Conservation (phyloP, 129 eudicot genomes). For the Centella asiatica region DNA sequence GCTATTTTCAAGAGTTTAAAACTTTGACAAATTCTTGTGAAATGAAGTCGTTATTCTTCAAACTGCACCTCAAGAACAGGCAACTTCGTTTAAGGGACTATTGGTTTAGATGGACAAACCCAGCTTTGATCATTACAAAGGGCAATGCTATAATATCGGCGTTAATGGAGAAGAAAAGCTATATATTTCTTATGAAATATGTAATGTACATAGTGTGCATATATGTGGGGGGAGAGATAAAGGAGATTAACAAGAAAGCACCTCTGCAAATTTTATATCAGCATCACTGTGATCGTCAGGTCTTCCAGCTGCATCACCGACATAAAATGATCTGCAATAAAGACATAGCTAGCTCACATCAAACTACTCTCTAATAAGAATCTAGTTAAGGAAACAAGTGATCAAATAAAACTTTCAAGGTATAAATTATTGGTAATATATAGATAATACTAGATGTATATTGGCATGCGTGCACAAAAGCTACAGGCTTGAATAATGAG, state of each 20-base stretch:
- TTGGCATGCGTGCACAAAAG: background rate
- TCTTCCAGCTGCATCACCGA: slow-evolving; percentile 99
- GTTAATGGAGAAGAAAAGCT: too few species aligned
- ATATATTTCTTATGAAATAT: too few species aligned
- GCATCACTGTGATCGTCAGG: slow-evolving; percentile 82
- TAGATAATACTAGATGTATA: background rate
- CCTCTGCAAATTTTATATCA: slow-evolving; percentile 87
- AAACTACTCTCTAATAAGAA: background rate
- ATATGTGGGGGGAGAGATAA: background rate
- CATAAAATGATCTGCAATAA: slow-evolving; percentile 69
- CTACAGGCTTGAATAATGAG: background rate
- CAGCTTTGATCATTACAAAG: too few species aligned
- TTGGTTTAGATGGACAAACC: too few species aligned
- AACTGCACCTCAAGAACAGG: too few species aligned
- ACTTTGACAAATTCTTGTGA: too few species aligned
- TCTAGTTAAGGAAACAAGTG: background rate
- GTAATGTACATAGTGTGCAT: background rate
- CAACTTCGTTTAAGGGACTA: too few species aligned
- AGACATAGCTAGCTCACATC: background rate
- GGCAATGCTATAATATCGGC: too few species aligned
- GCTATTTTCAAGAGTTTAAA: too few species aligned
- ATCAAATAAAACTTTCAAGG: background rate
- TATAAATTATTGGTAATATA: background rate
- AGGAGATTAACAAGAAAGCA: slow-evolving; percentile 8
- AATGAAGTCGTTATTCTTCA: too few species aligned